Base-by-base conservation (phyloP, 352 stramenopile genomes). In the Globisporangium paroecandrum region DNA sequence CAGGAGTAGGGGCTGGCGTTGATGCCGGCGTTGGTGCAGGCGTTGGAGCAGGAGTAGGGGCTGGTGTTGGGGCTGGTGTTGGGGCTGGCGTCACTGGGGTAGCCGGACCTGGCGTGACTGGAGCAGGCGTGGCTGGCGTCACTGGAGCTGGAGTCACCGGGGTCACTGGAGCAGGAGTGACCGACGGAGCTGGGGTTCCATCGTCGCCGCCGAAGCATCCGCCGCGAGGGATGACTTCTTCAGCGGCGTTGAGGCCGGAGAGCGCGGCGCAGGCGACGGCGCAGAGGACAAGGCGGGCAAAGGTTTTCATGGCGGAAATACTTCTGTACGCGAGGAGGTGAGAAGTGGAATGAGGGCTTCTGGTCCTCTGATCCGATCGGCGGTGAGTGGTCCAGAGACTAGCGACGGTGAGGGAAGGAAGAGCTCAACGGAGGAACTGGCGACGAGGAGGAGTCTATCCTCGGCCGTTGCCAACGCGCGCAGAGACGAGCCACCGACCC, bases 241-340 rank as follows among this genome's bases (percentile, higher is more conserved):
- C 62, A 9, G 36, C 15, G 61, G 24, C 22, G 60, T 47, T 46
- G 29, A 56, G 32, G 24, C 43, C 27, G 20, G 63, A 34, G 27
- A 68, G n/a, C 36, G 63, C 43, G n/a, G 27, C 55, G 43, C 18
- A 64, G 53, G 64, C 36, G 55, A 58, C 55, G 38, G 64, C 64
- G 13, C 64, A 69, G 27, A 69, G 54, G 18, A 51, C 64, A 36
- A 69, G 64, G 22, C 38, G 64, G 8, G 64, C 55, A 9, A 64
- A 56, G 36, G 43, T 64, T 36, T 62, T 62, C 64, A 69, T 69
- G 36, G 54, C 12, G 12, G 64, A 47, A 62, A 68, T 69, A 69
- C 64, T 69, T 64, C 64, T 46, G 38, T 57, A n/a, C 27, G 27
- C 24, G 36, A 27, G 38, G 15, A 25, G 54, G 54, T 36, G 41